Evolutionary conservation across 805 yeast genomes (phyloP), one percentile per base, ranked within the genome.

Genomic region (Kluyveromyces nonfermentans): DNA sequence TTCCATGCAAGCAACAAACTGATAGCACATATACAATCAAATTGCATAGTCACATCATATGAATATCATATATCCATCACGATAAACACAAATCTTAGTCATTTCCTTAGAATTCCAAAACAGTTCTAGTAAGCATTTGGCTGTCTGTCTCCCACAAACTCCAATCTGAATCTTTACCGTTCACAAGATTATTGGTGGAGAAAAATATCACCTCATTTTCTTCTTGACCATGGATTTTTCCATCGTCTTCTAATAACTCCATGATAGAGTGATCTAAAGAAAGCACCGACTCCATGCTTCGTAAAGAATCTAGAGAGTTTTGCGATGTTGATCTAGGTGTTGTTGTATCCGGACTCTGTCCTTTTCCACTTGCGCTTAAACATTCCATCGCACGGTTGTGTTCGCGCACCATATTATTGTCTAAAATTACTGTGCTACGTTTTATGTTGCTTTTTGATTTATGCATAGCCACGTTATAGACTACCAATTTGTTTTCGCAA

Each of bases 381-480:
- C 31, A 14, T 15, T 46, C 48, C 14, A 59, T 35, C n/a, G 60
- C 62, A 16, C 55, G 33, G 40, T 53, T 54, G 46, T 58, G 58
- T 31, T 59, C 64, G 25, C 56, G 46, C 3, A 58, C 52, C 32
- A 58, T 40, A 12, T 48, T 51, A 25, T 55, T 57, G 46, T 59
- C 64, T 20, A 59, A 44, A 17, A 55, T 25, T 17, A 56, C 50
- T 12, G 59, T 58, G 40, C 59, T 51, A 44, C 63, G 47, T 46
- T 55, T 54, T 31, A 51, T 41, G 20, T 42, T 15, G 31, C 41
- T 38, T 17, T 15, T 28, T 28, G 21, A 7, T 18, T 38, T 38
- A 19, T 8, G 18, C 41, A 38, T 38, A 19, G 19, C n/a, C 7
- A 16, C 35, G 10, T 10, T 33, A 30, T 33, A 10, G 20, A 18